Base-by-base conservation (phyloP, 345 rosid species). In the Durio zibethinus region DNA sequence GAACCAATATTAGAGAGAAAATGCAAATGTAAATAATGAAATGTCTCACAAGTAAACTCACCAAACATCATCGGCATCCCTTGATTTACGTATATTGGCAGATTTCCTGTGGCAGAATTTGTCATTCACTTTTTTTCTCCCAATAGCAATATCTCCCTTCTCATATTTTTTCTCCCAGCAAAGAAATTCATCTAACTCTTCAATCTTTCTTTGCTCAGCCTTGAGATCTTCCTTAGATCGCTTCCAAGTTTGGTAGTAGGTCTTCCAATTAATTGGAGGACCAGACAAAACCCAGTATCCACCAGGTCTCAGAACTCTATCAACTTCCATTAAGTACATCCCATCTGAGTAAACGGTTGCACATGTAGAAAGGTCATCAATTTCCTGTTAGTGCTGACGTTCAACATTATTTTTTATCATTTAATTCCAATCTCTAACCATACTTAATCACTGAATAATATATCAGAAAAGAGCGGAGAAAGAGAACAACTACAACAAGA, bases 161-260 rank as follows among this genome's bases (percentile, higher is more conserved):
- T 96, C 99, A 40, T 96, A 96, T 83, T 93, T 92, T 81, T 96
- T 96, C 91, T 96, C 99, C 99, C 98, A 96, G 86, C 99, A 93
- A 79, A 96, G 91, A 21, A 80, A 82, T 83, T 89, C 92, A 45
- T 98, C 93, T 38, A 96, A 78, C 66, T 88, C 93, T 86, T 96
- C 98, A 72, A 96, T 93, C 54, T 38, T 83, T 78, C 78, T 92
- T 82, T 96, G 98, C 87, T 96, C 99, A 5, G 92, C 97, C 47
- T 85, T 85, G 61, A 96, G 90, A 23, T 92, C 99, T 83, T 83
- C 78, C 86, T 85, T 90, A 9, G 98, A 72, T 23, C 98, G 89
- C 78, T 92, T 88, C 99, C 99, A 96, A 33, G 97, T 90, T 75
- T 92, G 77, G 82, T 96, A 88, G 78, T 84, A 92, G 4, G 93